Evolutionary conservation across 2,329 filamentous ascomycete genomes (phyloP).

Genomic region (Hypoxylon sp.): DNA sequence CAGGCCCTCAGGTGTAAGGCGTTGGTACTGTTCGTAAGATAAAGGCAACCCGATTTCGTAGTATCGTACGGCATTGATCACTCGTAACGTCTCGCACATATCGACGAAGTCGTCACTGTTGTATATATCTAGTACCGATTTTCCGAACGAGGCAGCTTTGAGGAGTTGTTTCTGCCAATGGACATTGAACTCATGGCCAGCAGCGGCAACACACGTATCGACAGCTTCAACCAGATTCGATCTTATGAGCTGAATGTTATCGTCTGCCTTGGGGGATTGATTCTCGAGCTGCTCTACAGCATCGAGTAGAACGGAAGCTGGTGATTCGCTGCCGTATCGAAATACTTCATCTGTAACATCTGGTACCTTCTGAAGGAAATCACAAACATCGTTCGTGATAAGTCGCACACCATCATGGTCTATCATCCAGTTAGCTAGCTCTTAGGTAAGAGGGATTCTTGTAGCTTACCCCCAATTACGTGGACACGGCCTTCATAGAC

Average conservation of each 20-base stretch:
- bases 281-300: conserved; percentile 91
- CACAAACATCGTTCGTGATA: conserved; percentile 93
- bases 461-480: conserved; percentile 78
- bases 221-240: conserved; percentile 91
- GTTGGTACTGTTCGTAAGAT: conserved; percentile 93
- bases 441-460: background rate
- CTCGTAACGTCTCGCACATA: conserved; percentile 93
- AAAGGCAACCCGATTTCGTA: conserved; percentile 92
- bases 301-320: conserved; percentile 92
- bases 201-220: conserved; percentile 91
- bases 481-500: conserved; percentile 95
- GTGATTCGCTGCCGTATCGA: conserved; percentile 85
- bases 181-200: conserved; percentile 89
- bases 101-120: conserved; percentile 99
- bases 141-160: conserved; percentile 97
- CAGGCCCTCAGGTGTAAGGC: conserved; percentile 89
- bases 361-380: conserved; percentile 95
- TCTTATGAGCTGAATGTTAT: conserved; percentile 95
- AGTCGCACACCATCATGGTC: conserved; percentile 88
- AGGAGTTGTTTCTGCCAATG: conserved; percentile 96
- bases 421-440: conserved; percentile 49
- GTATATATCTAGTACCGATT: conserved; percentile 96
- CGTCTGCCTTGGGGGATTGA: conserved; percentile 96
- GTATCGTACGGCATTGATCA: conserved; percentile 91
- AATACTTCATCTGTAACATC: conserved; percentile 90